These are phyloP conservation scores for Malania oleifera DNA, from an alignment of 164 flowering plant genomes.

Conservation along the genomic window DNA sequence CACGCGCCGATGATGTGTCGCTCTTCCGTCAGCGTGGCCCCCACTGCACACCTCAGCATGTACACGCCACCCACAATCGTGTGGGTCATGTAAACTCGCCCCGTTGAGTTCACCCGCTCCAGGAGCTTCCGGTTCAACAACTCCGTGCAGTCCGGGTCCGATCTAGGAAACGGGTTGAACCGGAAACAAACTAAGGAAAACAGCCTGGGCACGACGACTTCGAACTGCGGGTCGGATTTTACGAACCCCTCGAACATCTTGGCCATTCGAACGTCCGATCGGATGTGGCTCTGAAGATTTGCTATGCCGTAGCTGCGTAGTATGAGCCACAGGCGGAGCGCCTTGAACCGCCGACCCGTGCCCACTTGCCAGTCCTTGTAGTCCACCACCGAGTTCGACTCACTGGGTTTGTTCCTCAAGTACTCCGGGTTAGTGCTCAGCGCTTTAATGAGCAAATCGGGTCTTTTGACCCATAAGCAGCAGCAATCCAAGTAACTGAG, in stretches of 20 bases:
- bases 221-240: slow-evolving; percentile 36
- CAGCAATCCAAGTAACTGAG: slow-evolving; percentile 50
- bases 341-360: slow-evolving; percentile 41
- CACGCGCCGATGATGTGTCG: slow-evolving; percentile 48
- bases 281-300: slow-evolving; percentile 43
- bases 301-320: slow-evolving; percentile 44
- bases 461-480: slow-evolving; percentile 53
- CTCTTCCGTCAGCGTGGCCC: slow-evolving; percentile 48
- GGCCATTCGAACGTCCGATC: slow-evolving; percentile 42
- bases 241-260: slow-evolving; percentile 39
- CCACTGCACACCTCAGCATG: slow-evolving; percentile 53
- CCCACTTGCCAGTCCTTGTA: slow-evolving; percentile 72
- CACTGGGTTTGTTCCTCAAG: slow-evolving; percentile 42
- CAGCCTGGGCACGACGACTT: slow-evolving; percentile 41
- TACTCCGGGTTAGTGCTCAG: slow-evolving; percentile 49
- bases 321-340: slow-evolving; percentile 54
- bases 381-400: slow-evolving; percentile 43
- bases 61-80: slow-evolving; percentile 41
- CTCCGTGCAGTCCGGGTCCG: slow-evolving; percentile 12
- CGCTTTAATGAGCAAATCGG: slow-evolving; percentile 23
- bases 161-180: slow-evolving; percentile 14
- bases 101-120: slow-evolving; percentile 42
- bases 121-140: slow-evolving; percentile 39
- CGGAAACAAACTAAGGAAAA: slow-evolving; percentile 59
- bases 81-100: slow-evolving; percentile 46